Base-by-base conservation (phyloP, 345 rosid species). In the Citrus hindsii region DNA sequence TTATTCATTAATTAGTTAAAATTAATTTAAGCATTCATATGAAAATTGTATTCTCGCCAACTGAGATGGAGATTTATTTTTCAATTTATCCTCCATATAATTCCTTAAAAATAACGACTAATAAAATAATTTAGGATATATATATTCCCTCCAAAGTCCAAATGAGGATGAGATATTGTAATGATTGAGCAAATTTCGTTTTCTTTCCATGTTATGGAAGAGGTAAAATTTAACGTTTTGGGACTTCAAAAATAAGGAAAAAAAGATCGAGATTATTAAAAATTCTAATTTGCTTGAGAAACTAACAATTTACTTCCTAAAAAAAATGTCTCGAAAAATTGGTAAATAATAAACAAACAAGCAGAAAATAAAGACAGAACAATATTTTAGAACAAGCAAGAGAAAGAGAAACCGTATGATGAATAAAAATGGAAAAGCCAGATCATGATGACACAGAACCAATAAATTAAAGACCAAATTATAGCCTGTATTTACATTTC, bases 401-500 rank as follows among this genome's bases (percentile, higher is more conserved):
- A 22, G 62, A 38, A 18, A 4, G 19, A 27, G 22, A 6, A 42
- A 19, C 32, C 21, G 48, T 75, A 12, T 12, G 16, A 46, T 46
- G 51, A 53, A 63, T 21, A 32, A 75, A 64, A 67, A n/a, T 64
- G n/a, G 25, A 70, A 82, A 76, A 25, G 72, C 62, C 69, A 79
- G 63, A 46, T 79, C 83, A 77, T 55, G 48, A 67, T 77, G 81
- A 77, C 40, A 12, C 24, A 6, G 69, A 77, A 79, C 21, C 59
- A 40, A 58, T 70, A 55, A 68, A 68, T 46, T 46, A 46, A 76
- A 7, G 37, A 18, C 51, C 51, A 46, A 46, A 46, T 12, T 46
- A 46, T 60, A 73, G 30, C 77, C 67, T 32, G 67, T 25, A 27
- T 66, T 72, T 59, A 58, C 80, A 77, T 78, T 83, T 82, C 79